Evolutionary conservation across 108 stramenopile species (phyloP), one percentile per base, ranked within the genome.

Genomic region (Pseudonitzschia pungens): DNA sequence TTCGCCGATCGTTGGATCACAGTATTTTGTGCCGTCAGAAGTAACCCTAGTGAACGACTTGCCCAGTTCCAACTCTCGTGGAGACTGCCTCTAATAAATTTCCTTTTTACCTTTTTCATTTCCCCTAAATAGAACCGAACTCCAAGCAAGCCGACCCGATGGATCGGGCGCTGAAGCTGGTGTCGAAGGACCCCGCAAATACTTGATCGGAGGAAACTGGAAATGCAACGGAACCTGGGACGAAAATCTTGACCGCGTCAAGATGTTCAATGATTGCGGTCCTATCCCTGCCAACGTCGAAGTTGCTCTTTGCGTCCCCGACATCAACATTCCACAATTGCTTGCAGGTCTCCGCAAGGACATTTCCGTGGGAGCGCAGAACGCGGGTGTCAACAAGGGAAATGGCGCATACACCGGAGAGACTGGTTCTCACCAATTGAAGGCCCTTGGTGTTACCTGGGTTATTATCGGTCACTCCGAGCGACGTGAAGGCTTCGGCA

Each of bases 331-430:
- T 65, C 87, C 78, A 1, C 71, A 89, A 71, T 69, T 83, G 63
- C 71, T 89, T 11, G 66, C 72, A 42, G 70, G 26, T 6, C 81
- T 98, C 26, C 86, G 94, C 32, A 70, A 82, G 9, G 96, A 96
- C 73, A 90, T 96, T 65, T 85, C 73, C 16, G 86, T 95, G 63
- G 92, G 92, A 42, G 91, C 90, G 32, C 92, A 96, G 82, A 81
- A 95, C 89, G 90, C 88, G 74, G 84, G 86, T 26, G 71, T 77
- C 45, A 86, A 87, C 73, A 59, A 65, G n/a, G 69, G 74, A 36
- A 69, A 77, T 11, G 99, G 99, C 43, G 99, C 99, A 20, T 97
- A 83, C 85, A 99, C 99, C 41, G 99, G 99, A 54, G 98, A 99
- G 84, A 73, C 96, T 68, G 81, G 86, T 55, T 97, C 96, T 2